Base-by-base conservation (phyloP, 768 basidiomycete genomes). In the Suillus sp. region DNA sequence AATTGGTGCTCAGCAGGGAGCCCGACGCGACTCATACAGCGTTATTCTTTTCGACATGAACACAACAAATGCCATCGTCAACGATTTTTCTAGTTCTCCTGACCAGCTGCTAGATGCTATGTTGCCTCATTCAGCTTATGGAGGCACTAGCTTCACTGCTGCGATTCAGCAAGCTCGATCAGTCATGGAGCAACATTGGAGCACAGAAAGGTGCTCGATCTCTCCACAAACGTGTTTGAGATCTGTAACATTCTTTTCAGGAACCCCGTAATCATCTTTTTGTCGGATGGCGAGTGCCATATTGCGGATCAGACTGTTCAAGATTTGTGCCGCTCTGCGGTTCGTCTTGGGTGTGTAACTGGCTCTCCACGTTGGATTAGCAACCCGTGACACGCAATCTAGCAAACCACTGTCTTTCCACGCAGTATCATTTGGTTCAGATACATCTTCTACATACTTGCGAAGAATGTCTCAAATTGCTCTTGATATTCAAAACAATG, bases 391-490 rank as follows among this genome's bases (percentile, higher is more conserved):
- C 16, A 50, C 34, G 7, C 32, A 48, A 30, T 20, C 45, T 32
- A 87, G 86, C 16, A 83, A 84, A 73, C 74, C 85, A 0, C 72
- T 86, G 1, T 85, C 86, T 0, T 83, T 87, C 67, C 86, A 88
- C 47, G 69, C 86, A 0, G 82, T 88, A 16, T 79, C 83, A 0
- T 87, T 88, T 53, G 87, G 84, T 5, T 72, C 74, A 1, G 66
- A 73, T 18, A 47, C 16, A 32, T 69, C 48, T 14, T 67, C 65
- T 48, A 47, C 10, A 6, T 65, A 66, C 50, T 71, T 87, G 22
- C 76, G 77, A 32, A 75, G 79, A n/a, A 88, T 88, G 87, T 78
- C 79, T 1, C 70, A 80, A 4, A 78, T 86, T 18, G 86, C 86
- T 0, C 69, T 67, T 5, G 80, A 83, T 50, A 76, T 80, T 2